phyloP scores from a whole-genome alignment of 306 rosid species.

The Casuarina cunninghamiana region DNA sequence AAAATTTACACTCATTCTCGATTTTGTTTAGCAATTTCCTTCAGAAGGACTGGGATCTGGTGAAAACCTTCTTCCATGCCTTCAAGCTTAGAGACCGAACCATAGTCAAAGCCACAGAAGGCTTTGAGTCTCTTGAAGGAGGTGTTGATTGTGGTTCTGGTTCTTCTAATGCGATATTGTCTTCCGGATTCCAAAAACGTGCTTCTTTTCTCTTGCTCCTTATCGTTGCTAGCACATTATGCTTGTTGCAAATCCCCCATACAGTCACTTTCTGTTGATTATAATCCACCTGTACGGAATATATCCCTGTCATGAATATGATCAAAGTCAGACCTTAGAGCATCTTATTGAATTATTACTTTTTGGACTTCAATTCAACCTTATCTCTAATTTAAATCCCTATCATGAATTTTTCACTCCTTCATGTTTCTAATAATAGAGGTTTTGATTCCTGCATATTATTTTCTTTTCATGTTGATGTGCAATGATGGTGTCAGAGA shows the following conservation, averaged over 20 bases:
- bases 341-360: neutral
- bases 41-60: conserved; percentile 64
- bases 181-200: conserved; percentile 72
- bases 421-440: neutral
- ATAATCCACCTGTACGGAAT: conserved; percentile 74
- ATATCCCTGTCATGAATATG: conserved; percentile 52
- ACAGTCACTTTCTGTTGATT: conserved; percentile 76
- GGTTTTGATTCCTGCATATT: neutral
- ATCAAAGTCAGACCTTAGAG: neutral
- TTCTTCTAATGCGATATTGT: conserved; percentile 38
- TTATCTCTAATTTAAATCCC: no score
- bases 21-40: neutral
- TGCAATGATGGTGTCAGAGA: neutral
- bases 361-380: no score
- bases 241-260: conserved; percentile 95
- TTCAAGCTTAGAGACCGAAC: conserved; percentile 69
- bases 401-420: no score
- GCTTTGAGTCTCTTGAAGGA: conserved; percentile 33
- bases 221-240: conserved; percentile 58
- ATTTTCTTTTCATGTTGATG: neutral
- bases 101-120: conserved; percentile 54
- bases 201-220: conserved; percentile 80
- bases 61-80: conserved; percentile 69
- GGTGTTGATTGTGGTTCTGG: conserved; percentile 29
- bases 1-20: conserved; percentile 30